These are phyloP conservation scores for Takakia lepidozioides DNA, from an alignment of 225 moss, liverwort and hornwort species.

Conservation along the genomic window DNA sequence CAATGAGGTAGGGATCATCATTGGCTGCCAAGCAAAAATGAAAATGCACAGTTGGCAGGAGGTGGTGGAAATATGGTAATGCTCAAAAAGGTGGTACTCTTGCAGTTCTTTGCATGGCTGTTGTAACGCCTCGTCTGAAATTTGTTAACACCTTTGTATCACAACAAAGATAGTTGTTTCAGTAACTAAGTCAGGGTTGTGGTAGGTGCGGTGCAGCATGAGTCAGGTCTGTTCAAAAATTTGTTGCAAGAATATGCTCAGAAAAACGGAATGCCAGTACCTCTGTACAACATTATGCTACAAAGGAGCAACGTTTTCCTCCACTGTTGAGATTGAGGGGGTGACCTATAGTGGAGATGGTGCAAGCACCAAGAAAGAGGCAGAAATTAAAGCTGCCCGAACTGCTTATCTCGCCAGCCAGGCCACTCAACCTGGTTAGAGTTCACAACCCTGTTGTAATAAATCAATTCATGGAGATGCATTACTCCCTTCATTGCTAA, in stretches of 20 bases:
- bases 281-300: slow-evolving; percentile 71
- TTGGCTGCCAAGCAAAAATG: too few relatives aligned
- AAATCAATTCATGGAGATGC: background rate
- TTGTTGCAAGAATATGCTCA: slow-evolving; percentile 91
- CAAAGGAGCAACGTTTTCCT: slow-evolving; percentile 70
- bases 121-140: too few relatives aligned
- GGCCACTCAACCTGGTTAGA: slow-evolving; percentile 50
- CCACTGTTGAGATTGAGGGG: slow-evolving; percentile 86
- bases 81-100: too few relatives aligned
- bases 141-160: too few relatives aligned
- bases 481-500: too few relatives aligned
- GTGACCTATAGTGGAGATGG: slow-evolving; percentile 84
- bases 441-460: background rate
- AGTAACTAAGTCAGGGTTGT: too few relatives aligned
- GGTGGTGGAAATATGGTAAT: too few relatives aligned
- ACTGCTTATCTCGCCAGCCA: slow-evolving; percentile 89
- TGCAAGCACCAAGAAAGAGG: slow-evolving; percentile 93
- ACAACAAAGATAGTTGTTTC: too few relatives aligned
- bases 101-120: too few relatives aligned
- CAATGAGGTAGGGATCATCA: too few relatives aligned
- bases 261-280: slow-evolving; percentile 73
- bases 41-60: too few relatives aligned
- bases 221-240: slow-evolving; percentile 98
- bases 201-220: slow-evolving; percentile 80
- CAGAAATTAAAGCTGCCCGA: slow-evolving; percentile 95